phyloP scores from a whole-genome alignment of 2,329 filamentous ascomycete genomes.

The Aspergillus floridensis region DNA sequence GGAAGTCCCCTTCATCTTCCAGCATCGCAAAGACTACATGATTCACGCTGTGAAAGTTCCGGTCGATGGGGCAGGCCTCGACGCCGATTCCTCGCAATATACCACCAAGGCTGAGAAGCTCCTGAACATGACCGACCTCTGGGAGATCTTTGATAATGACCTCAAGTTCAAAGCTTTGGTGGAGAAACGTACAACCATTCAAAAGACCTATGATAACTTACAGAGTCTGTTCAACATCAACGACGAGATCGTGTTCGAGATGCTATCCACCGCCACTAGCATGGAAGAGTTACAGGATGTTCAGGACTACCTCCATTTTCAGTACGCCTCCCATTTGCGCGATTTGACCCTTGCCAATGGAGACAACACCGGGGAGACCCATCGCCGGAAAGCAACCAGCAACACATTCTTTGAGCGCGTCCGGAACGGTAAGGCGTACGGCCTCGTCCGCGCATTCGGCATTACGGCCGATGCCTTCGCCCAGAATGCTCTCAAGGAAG shows the following conservation, averaged over 20 bases:
- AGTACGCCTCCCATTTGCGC: constrained; percentile 79
- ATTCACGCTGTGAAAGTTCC: constrained; percentile 79
- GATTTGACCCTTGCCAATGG: constrained; percentile 67
- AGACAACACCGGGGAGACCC: constrained; percentile 61
- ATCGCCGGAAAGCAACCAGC: constrained; percentile 78
- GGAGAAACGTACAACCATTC: constrained; percentile 84
- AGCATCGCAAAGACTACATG: constrained; percentile 95
- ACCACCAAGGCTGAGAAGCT: constrained; percentile 80
- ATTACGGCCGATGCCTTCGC: constrained; percentile 87
- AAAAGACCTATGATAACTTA: constrained; percentile 74
- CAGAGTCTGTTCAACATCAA: constrained; percentile 63
- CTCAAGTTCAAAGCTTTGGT: constrained; percentile 91
- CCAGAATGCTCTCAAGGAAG: constrained; percentile 76
- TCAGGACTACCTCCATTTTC: constrained; percentile 94
- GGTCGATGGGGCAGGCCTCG: constrained; percentile 60
- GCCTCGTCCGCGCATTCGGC: constrained; percentile 83
- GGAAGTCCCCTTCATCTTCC: constrained; percentile 96
- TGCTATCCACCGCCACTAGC: constrained; percentile 74
- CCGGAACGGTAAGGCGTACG: constrained; percentile 73
- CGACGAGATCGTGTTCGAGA: constrained; percentile 75
- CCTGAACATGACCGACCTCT: constrained; percentile 86
- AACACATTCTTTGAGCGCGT: constrained; percentile 80
- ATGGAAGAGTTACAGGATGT: constrained; percentile 97
- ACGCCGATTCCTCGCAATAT: constrained; percentile 69
- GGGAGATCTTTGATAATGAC: constrained; percentile 92